Base-by-base conservation (phyloP, 495 filamentous ascomycete species). In the Penicillium subrubescens region DNA sequence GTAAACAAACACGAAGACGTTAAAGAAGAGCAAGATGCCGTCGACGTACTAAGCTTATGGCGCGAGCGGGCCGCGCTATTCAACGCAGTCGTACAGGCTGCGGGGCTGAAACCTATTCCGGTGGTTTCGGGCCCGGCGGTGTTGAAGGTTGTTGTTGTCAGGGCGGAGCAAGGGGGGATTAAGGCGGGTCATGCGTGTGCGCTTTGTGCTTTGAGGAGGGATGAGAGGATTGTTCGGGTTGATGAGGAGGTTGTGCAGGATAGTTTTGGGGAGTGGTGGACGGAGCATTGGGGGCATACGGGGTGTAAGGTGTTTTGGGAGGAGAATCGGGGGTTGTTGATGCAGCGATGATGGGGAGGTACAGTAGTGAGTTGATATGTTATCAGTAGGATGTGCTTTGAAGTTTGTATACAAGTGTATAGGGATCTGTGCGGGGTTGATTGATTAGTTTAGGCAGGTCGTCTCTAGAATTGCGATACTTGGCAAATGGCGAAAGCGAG, bases 181-280 rank as follows among this genome's bases (percentile, higher is more conserved):
- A 90, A 87, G 54, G 91, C 91, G 8, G 80, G 87, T 0, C 88
- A 89, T 73, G 83, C 86, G n/a, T 99, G 95, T 77, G 86, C 91
- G 57, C 82, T 99, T 25, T 99, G 95, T 78, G 92, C 92, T 2
- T 77, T 98, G 65, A 93, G 88, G 77, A 80, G 94, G 67, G 91
- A 96, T 50, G 95, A 99, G 79, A 82, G 94, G 39, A 79, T 97
- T 21, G 73, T 80, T 2, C 88, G 84, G 66, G 81, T 96, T 33
- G 94, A 97, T 74, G 80, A 88, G 43, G 65, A 56, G 31, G 89
- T 21, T 34, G 53, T 96, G 21, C 86, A 92, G 65, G 95, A 97
- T 78, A 92, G 88, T 74, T 94, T 96, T 80, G 92, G 92, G 43
- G 93, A 97, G 76, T 97, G 92, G 92, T 99, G 95, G 95, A 83